Base-by-base conservation (phyloP, 306 rosid species). In the Dalbergia oliveri region DNA sequence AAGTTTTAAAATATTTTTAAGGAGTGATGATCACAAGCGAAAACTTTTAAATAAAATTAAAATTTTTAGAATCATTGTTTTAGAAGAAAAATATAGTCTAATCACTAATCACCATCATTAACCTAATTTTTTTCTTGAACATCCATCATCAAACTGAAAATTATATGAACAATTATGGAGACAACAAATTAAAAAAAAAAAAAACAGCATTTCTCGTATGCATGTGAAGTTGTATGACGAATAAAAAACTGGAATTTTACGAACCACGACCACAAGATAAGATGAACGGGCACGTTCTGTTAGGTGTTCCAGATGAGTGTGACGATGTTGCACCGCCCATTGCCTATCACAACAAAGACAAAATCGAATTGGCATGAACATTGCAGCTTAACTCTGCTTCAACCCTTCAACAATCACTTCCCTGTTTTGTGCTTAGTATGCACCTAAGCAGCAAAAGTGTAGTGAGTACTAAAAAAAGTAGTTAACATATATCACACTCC, bases 281-380 rank as follows among this genome's bases (percentile, higher is more conserved):
- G 79, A 18, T 73, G 75, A 66, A 1, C 59, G 31, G 11, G 75
- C 84, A 65, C 44, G 21, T 54, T 65, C 73, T 39, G 33, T 15
- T 49, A 19, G 31, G 66, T 79, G 66, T 79, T 71, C 59, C 16
- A 43, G 26, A 63, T 26, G 50, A 37, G 31, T 23, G 50, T 59
- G 41, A 68, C 66, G n/a, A 76, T 3, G 60, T 56, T 82, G 53
- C 82, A 82, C 85, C 85, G 73, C 61, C 78, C 82, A 23, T 72
- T 72, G 68, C 34, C 44, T 41, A 8, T 6, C 50, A 50, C 19
- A 3, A 60, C 14, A 11, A 35, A 50, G 6, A 76, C 3, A 39
- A 5, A 19, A 1, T 8, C 7, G 4, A 43, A 73, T 57, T 57
- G 81, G 57, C 81, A 81, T 74, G 76, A 81, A 74, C 39, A 73